Conservation (phyloP, 805 yeast species). For the Kodamaea hsintzibuensis region DNA sequence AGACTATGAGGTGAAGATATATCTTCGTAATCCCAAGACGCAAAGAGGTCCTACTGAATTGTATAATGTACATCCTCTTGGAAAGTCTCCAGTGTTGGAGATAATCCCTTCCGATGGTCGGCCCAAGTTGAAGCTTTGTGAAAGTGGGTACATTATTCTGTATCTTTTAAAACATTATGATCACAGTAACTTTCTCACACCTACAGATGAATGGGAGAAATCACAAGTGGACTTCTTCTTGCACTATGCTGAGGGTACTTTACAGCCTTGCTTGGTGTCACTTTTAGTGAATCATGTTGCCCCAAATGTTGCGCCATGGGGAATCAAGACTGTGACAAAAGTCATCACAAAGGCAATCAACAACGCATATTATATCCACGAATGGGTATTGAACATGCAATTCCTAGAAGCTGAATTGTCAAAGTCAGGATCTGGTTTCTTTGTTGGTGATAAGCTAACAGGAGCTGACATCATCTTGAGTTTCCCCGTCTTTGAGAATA, state of each 20-base stretch:
- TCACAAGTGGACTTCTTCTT: slow-evolving; percentile 51
- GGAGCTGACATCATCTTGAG: slow-evolving; percentile 58
- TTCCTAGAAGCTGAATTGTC: slow-evolving; percentile 43
- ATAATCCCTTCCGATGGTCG: slow-evolving; percentile 34
- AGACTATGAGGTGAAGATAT: slow-evolving; percentile 54
- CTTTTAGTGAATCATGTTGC: slow-evolving; percentile 42
- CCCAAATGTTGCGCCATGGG: slow-evolving; percentile 47
- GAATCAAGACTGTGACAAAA: slow-evolving; percentile 45
- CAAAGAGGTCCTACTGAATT: slow-evolving; percentile 45
- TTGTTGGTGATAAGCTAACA: slow-evolving; percentile 52
- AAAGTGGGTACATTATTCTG: slow-evolving; percentile 41
- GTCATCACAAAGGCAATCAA: slow-evolving; percentile 47
- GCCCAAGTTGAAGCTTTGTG: slow-evolving; percentile 34
- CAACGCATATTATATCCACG: slow-evolving; percentile 49
- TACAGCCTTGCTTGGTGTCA: slow-evolving; percentile 49
- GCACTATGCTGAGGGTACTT: slow-evolving; percentile 62
- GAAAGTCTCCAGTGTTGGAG: slow-evolving; percentile 63
- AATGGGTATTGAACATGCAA: slow-evolving; percentile 40
- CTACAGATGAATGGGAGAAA: slow-evolving; percentile 24
- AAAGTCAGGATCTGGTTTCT: slow-evolving; percentile 33
- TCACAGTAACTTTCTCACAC: slow-evolving; percentile 25
- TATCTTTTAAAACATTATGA: slow-evolving; percentile 39
- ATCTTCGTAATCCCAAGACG: slow-evolving; percentile 48
- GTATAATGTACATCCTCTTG: slow-evolving; percentile 57
- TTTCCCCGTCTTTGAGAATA: slow-evolving; percentile 44